Evolutionary conservation across 1,284 basidiomycete genomes (phyloP).

Genomic region (Cryptococcus hybrid): DNA sequence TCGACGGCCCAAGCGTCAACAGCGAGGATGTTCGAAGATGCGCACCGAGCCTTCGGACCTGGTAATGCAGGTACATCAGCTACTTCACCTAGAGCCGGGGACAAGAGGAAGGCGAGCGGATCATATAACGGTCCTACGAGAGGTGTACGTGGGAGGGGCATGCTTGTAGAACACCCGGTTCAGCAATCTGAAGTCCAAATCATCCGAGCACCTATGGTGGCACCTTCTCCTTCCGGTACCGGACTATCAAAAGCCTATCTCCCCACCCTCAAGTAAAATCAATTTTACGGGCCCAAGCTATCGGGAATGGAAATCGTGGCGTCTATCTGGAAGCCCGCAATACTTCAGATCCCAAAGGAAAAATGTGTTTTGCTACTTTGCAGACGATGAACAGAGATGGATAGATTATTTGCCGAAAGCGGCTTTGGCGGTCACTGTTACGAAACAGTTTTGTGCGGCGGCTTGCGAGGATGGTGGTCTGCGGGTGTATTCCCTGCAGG

Average conservation of each 20-base stretch:
- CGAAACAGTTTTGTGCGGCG: conserved; percentile 67
- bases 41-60: conserved; percentile 23
- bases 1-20: conserved; percentile 25
- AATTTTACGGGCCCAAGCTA: conserved; percentile 14
- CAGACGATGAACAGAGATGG: conserved; percentile 75
- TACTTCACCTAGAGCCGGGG: conserved; percentile 7
- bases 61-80: conserved; percentile 1
- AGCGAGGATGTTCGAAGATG: conserved; percentile 36
- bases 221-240: conserved; percentile 1
- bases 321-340: conserved; percentile 77
- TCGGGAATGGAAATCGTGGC: conserved; percentile 11
- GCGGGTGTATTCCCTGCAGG: conserved; percentile 77
- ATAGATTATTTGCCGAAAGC: conserved; percentile 78
- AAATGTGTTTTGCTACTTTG: conserved; percentile 42
- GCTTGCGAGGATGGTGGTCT: conserved; percentile 73
- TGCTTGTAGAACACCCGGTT: too few species aligned
- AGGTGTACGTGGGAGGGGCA: conserved; percentile 2
- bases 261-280: conserved; percentile 29
- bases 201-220: conserved; percentile 28
- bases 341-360: conserved; percentile 59
- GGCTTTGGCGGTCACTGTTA: conserved; percentile 64
- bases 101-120: conserved; percentile 31
- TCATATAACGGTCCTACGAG: not conserved
- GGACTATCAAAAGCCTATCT: conserved; percentile 7
- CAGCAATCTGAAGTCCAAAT: conserved; percentile 17